Conservation (phyloP, 2,329 filamentous ascomycete species). For the Aureobasidium uvarum region DNA sequence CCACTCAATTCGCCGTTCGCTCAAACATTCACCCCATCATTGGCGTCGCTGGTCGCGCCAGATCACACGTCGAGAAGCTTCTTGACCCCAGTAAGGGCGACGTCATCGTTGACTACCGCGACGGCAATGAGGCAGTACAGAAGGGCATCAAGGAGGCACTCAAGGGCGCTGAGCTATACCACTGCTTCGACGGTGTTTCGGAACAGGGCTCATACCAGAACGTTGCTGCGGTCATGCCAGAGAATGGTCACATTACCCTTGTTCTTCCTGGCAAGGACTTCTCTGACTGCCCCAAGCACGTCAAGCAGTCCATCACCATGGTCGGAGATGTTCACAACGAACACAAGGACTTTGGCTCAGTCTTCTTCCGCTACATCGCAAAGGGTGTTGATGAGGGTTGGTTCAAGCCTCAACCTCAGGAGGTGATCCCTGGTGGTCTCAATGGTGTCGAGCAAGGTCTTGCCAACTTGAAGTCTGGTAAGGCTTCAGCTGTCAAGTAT, state of each 20-base stretch:
- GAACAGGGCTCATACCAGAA: conserved; percentile 51
- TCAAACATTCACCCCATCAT: conserved; percentile 47
- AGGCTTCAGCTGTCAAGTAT: conserved; percentile 37
- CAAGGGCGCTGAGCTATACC: conserved; percentile 45
- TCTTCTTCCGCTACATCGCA: conserved; percentile 37
- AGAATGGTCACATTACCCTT: conserved; percentile 42
- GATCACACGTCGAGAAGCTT: conserved; percentile 40
- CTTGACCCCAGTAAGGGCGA: conserved; percentile 44
- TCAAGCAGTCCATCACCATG: conserved; percentile 43
- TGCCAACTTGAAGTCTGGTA: conserved; percentile 36
- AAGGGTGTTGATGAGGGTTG: conserved; percentile 40
- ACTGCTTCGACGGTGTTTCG: conserved; percentile 59
- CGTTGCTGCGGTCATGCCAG: conserved; percentile 47
- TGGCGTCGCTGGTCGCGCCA: conserved; percentile 43
- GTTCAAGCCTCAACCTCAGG: conserved; percentile 40
- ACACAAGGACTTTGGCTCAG: conserved; percentile 40
- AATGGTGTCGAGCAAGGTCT: conserved; percentile 34
- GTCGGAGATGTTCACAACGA: conserved; percentile 37
- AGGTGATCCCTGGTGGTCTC: conserved; percentile 36
- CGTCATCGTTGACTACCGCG: conserved; percentile 54
- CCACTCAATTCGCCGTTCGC: conserved; percentile 42
- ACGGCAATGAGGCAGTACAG: conserved; percentile 54
- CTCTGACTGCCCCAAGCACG: conserved; percentile 42
- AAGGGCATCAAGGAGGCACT: conserved; percentile 47
- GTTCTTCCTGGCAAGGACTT: conserved; percentile 46